Evolutionary conservation across 495 filamentous ascomycete genomes (phyloP).

Genomic region (Xylaria grammica): DNA sequence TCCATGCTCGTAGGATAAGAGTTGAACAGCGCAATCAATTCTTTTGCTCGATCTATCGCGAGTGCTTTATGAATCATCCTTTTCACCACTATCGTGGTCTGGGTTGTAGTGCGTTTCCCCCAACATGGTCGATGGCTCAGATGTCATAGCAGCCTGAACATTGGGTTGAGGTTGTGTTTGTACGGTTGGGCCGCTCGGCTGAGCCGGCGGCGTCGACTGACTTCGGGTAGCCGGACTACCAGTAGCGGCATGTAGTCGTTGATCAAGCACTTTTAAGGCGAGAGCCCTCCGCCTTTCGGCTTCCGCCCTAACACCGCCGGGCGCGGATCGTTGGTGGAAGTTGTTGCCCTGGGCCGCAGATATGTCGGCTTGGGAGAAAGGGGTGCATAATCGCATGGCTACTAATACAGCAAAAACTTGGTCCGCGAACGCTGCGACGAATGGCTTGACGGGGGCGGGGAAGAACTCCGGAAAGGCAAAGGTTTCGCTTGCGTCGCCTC

Average conservation of each 20-base stretch:
- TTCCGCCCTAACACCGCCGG: conserved; percentile 82
- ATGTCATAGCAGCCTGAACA: conserved; percentile 53
- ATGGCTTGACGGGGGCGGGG: conserved; percentile 81
- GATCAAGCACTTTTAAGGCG: conserved; percentile 89
- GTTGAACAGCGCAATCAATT: conserved; percentile 12
- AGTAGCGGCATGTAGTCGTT: conserved; percentile 84
- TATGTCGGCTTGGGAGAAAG: conserved; percentile 85
- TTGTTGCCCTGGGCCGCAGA: conserved; percentile 66
- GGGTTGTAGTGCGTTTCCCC: conserved; percentile 74
- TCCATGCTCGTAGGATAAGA: conserved; percentile 17
- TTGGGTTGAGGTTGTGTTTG: conserved; percentile 55
- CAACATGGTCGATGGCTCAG: conserved; percentile 56
- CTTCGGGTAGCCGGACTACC: conserved; percentile 43
- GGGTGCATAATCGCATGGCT: conserved; percentile 74
- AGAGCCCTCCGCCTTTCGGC: conserved; percentile 88
- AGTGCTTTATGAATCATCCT: conserved; percentile 30
- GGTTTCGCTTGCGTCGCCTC: conserved; percentile 92
- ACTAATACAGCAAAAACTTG: conserved; percentile 77
- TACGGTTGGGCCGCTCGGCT: conserved; percentile 52
- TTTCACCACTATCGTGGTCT: conserved; percentile 60
- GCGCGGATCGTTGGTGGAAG: conserved; percentile 61
- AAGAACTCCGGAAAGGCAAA: conserved; percentile 96
- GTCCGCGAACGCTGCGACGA: conserved; percentile 74
- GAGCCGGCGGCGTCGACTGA: conserved; percentile 44
- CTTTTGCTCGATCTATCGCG: not conserved